Conservation (phyloP, 2,329 filamentous ascomycete species). For the Colletotrichum shisoi region DNA sequence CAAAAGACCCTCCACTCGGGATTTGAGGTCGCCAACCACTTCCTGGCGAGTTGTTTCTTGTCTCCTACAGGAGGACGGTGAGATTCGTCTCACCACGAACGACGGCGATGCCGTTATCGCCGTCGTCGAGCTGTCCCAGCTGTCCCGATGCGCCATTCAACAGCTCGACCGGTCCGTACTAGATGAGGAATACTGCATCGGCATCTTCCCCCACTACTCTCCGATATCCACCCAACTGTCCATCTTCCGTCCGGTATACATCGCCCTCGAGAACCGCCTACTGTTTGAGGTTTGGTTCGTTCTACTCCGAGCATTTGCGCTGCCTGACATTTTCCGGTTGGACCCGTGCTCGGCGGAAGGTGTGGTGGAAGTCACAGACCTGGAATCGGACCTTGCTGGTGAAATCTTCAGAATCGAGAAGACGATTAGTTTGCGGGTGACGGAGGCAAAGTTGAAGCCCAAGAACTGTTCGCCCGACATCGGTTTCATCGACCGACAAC, state of each 20-base stretch:
- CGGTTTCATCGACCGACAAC: slow-evolving; percentile 44
- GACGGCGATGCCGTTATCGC: slow-evolving; percentile 81
- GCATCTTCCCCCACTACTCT: slow-evolving; percentile 93
- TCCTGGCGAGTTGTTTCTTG: slow-evolving; percentile 91
- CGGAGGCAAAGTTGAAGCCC: slow-evolving; percentile 68
- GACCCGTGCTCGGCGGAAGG: slow-evolving; percentile 56
- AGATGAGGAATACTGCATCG: slow-evolving; percentile 92
- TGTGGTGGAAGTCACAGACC: slow-evolving; percentile 50
- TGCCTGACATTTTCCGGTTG: slow-evolving; percentile 85
- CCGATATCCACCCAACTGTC: slow-evolving; percentile 75
- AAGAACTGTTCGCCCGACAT: slow-evolving; percentile 41
- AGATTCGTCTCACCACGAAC: slow-evolving; percentile 89
- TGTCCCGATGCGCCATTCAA: slow-evolving; percentile 90
- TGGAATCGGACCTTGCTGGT: slow-evolving; percentile 52
- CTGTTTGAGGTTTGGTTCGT: slow-evolving; percentile 99
- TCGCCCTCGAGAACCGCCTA: slow-evolving; percentile 84
- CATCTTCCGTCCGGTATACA: slow-evolving; percentile 85
- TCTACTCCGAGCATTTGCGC: slow-evolving; percentile 85
- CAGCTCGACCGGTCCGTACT: slow-evolving; percentile 88
- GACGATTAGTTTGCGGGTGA: slow-evolving; percentile 64
- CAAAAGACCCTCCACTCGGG: slow-evolving; percentile 65
- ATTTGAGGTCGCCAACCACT: slow-evolving; percentile 61
- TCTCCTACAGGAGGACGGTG: slow-evolving; percentile 92
- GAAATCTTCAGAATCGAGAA: slow-evolving; percentile 70
- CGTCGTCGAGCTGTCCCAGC: slow-evolving; percentile 84